Conservation (phyloP, 345 rosid genomes). For the Carallia brachiata region DNA sequence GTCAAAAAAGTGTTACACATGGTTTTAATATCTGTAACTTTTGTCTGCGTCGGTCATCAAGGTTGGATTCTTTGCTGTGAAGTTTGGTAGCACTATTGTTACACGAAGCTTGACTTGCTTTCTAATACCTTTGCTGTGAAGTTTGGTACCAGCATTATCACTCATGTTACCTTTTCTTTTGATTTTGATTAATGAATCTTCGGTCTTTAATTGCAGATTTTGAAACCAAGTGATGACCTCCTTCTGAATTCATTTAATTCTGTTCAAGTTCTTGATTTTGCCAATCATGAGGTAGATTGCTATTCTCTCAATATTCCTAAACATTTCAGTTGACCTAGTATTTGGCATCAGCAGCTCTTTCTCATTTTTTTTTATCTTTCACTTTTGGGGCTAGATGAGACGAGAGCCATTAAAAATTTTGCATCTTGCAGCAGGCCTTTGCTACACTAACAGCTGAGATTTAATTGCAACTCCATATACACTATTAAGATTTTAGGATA, state of each 20-base stretch:
- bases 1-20: too few relatives aligned
- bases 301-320: slow-evolving; percentile 21
- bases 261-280: slow-evolving; percentile 74
- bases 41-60: too few relatives aligned
- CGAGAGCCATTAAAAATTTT: slow-evolving; percentile 72
- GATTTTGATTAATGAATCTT: too few relatives aligned
- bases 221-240: slow-evolving; percentile 83
- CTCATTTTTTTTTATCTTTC: slow-evolving; percentile 1
- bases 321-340: background rate
- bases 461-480: slow-evolving; percentile 64
- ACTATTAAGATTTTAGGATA: slow-evolving; percentile 58
- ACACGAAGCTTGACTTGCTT: too few relatives aligned
- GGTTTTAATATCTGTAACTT: too few relatives aligned
- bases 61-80: too few relatives aligned
- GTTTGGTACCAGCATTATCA: too few relatives aligned
- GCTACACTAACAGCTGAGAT: slow-evolving; percentile 95
- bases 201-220: slow-evolving; percentile 37
- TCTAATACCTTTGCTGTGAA: too few relatives aligned
- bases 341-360: background rate
- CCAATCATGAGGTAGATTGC: slow-evolving; percentile 78
- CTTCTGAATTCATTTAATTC: slow-evolving; percentile 84
- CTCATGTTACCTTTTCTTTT: too few relatives aligned
- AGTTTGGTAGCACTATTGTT: too few relatives aligned
- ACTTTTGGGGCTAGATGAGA: slow-evolving; percentile 65
- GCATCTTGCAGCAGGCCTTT: slow-evolving; percentile 86